Conservation (phyloP, 2,329 filamentous ascomycete species). For the Fusarium irregulare region DNA sequence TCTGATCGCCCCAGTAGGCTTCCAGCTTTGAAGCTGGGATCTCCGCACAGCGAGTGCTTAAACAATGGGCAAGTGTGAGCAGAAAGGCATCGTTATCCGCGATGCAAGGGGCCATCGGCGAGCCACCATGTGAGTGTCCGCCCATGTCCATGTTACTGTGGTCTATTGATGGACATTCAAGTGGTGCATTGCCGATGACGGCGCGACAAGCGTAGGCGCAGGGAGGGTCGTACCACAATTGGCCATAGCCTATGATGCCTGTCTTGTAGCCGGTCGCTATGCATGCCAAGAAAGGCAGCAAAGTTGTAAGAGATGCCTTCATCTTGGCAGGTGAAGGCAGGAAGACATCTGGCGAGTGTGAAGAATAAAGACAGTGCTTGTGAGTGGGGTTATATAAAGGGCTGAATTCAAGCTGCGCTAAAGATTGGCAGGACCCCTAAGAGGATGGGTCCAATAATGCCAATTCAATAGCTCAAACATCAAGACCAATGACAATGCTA, state of each 20-base stretch:
- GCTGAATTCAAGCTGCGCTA: not conserved
- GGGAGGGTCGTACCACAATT: not conserved
- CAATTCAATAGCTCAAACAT: not conserved
- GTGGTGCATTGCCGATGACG: not conserved
- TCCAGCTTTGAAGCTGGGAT: not conserved
- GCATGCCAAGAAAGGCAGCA: rapidly evolving
- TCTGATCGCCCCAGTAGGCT: not conserved
- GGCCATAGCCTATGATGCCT: not conserved
- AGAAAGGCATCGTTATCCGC: not conserved
- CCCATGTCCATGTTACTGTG: not conserved
- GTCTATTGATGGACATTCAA: not conserved
- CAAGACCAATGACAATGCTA: rapidly evolving
- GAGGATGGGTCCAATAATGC: rapidly evolving
- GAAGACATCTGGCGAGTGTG: too few relatives aligned
- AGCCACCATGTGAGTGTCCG: not conserved
- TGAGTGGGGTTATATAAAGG: not conserved
- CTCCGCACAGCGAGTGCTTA: not conserved
- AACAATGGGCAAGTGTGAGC: not conserved
- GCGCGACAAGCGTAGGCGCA: not conserved
- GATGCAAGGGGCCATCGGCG: not conserved
- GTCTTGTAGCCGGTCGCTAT: not conserved
- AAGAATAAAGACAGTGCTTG: too few relatives aligned
- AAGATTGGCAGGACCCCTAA: not conserved
- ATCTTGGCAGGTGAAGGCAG: not conserved
- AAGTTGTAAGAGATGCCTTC: rapidly evolving